Evolutionary conservation across 2,329 filamentous ascomycete species (phyloP).

Genomic region (Plenodomus lindquistii): DNA sequence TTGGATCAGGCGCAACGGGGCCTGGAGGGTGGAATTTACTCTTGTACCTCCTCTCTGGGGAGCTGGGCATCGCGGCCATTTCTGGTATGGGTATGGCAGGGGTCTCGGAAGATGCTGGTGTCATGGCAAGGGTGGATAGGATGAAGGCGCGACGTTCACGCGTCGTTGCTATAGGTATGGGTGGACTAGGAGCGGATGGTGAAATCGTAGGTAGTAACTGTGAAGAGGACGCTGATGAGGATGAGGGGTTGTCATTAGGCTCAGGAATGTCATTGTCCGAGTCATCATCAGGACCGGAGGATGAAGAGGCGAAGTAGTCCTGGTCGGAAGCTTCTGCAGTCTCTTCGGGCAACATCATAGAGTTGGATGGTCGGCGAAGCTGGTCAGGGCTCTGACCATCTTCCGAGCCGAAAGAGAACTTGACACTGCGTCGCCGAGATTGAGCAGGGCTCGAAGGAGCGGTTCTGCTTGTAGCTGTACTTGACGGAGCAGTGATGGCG

Average conservation of each 20-base stretch:
- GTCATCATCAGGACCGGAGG: neutral
- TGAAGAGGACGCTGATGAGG: conserved; percentile 31
- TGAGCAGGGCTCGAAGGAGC: conserved; percentile 22
- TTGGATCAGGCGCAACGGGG: conserved; percentile 19
- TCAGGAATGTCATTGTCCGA: conserved; percentile 33
- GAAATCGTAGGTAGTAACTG: conserved; percentile 18
- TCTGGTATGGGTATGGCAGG: conserved; percentile 11
- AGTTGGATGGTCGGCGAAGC: neutral
- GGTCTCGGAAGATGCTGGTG: neutral
- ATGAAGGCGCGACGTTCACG: conserved; percentile 22
- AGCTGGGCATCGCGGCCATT: conserved; percentile 30
- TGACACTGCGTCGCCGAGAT: conserved; percentile 8
- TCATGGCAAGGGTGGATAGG: conserved; percentile 30
- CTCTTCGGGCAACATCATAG: neutral
- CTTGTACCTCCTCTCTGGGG: conserved; percentile 48
- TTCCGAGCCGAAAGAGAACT: neutral
- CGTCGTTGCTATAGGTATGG: conserved; percentile 19
- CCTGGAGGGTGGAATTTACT: conserved; percentile 44
- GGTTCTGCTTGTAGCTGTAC: conserved; percentile 19
- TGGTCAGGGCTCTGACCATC: conserved; percentile 27
- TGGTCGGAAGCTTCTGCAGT: conserved; percentile 27
- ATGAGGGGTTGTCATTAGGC: conserved; percentile 26
- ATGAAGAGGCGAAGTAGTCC: conserved; percentile 26
- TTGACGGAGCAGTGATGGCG: conserved; percentile 21
- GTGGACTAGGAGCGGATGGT: conserved; percentile 31